These are phyloP conservation scores for Talaromyces sp. DNA, from an alignment of 2,329 filamentous ascomycete genomes.

Conservation along the genomic window DNA sequence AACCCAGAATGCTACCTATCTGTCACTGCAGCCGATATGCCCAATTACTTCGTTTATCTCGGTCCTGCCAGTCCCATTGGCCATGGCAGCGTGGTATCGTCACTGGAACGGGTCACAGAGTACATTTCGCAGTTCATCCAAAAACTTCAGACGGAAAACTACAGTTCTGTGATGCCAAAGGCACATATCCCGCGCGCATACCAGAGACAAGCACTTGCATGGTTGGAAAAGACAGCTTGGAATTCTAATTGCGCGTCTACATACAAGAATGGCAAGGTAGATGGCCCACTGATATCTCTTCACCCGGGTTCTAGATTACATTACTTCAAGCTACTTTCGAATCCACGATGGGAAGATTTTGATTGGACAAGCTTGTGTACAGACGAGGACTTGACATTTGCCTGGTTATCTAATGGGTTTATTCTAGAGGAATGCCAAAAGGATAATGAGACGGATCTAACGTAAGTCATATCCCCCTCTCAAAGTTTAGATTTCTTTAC, in stretches of 20 bases:
- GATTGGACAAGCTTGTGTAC: too few species aligned
- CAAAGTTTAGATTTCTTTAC: too few species aligned
- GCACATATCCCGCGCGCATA: background rate
- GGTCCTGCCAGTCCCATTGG: background rate
- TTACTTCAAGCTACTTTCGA: background rate
- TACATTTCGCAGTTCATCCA: background rate
- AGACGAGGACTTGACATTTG: too few species aligned
- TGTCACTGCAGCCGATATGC: conserved; percentile 1
- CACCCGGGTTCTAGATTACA: background rate
- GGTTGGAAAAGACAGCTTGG: background rate
- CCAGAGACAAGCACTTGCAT: background rate
- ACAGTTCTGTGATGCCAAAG: background rate
- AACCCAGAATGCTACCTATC: background rate
- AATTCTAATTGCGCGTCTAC: background rate
- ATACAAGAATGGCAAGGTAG: background rate
- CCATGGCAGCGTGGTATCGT: background rate
- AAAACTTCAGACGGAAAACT: background rate
- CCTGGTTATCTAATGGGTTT: too few species aligned
- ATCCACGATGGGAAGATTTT: background rate
- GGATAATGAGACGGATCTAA: too few species aligned
- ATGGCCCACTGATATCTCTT: background rate
- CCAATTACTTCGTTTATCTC: background rate
- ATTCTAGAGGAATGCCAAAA: too few species aligned
- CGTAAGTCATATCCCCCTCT: too few species aligned
- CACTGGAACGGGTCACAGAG: background rate